A percentile compares a stretch with the other conserved stretches of the same genome.
Conservation (phyloP, 257 asterid species). For the Nicotiana attenuata region DNA sequence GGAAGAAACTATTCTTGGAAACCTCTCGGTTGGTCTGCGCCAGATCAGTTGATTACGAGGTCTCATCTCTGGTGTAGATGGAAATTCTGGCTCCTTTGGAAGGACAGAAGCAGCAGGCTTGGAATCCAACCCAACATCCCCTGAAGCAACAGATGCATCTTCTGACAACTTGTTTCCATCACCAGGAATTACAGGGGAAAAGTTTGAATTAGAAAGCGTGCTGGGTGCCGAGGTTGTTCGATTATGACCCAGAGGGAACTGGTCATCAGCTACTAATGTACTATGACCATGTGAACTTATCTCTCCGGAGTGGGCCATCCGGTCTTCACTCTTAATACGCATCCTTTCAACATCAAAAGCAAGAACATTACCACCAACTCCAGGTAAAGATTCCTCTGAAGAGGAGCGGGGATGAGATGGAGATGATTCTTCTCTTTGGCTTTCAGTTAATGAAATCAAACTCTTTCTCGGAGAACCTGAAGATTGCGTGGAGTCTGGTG, state of each 20-base stretch:
- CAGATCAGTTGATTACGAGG: conserved; percentile 58
- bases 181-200: conserved; percentile 47
- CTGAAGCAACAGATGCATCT: conserved; percentile 49
- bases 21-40: conserved; percentile 65
- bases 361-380: conserved; percentile 39
- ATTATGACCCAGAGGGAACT: conserved; percentile 39
- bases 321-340: conserved; percentile 46
- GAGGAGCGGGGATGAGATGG: conserved; percentile 55
- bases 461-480: conserved; percentile 40
- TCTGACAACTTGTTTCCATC: conserved; percentile 50
- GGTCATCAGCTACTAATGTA: conserved; percentile 31
- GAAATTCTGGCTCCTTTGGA: conserved; percentile 48
- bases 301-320: conserved; percentile 57
- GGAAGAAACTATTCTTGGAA: conserved; percentile 52
- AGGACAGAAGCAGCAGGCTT: conserved; percentile 40
- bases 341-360: conserved; percentile 39
- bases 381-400: conserved; percentile 52
- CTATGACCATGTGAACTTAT: conserved; percentile 37
- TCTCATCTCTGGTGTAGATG: conserved; percentile 46
- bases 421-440: conserved; percentile 33
- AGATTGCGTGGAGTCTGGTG: conserved; percentile 36
- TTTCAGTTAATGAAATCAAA: conserved; percentile 32
- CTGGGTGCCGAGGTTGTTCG: conserved; percentile 58
- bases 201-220: conserved; percentile 45
- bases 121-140: conserved; percentile 53